A percentile compares a stretch with the other conserved stretches of the same genome.
Evolutionary conservation across 2,329 filamentous ascomycete genomes (phyloP).

Genomic region (Xenosphaeropsis pyriputrescens): DNA sequence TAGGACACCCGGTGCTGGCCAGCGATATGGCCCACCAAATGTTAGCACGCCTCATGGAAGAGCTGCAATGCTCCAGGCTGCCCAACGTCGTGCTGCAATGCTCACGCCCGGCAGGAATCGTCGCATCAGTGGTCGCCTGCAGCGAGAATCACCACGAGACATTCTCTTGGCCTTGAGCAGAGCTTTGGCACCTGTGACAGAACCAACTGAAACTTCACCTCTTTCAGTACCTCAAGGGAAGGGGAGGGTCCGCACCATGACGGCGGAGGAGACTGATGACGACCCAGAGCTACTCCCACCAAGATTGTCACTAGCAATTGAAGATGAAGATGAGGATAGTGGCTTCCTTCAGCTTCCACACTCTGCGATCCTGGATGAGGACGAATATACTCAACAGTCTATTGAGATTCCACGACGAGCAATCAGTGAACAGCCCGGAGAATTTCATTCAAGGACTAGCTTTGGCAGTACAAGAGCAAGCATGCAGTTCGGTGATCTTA

Average conservation of each 20-base stretch:
- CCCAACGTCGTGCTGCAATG: constrained; percentile 41
- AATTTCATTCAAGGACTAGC: constrained; percentile 28
- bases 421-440: constrained; percentile 27
- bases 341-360: constrained; percentile 35
- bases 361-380: constrained; percentile 39
- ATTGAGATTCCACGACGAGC: constrained; percentile 43
- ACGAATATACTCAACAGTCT: constrained; percentile 41
- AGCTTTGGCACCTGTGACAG: constrained; percentile 29
- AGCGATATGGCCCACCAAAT: constrained; percentile 5
- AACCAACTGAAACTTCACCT: constrained; percentile 15
- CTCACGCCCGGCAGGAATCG: constrained; percentile 44
- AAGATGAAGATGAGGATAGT: constrained; percentile 32
- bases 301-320: constrained; percentile 38
- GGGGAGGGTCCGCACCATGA: constrained; percentile 18
- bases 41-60: constrained; percentile 41
- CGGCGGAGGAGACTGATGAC: constrained; percentile 32
- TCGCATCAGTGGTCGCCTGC: constrained; percentile 39
- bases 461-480: constrained; percentile 37
- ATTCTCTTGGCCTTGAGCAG: constrained; percentile 37
- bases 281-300: constrained; percentile 34
- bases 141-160: constrained; percentile 39
- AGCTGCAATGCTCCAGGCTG: constrained; percentile 41
- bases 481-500: constrained; percentile 27
- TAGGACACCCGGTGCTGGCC: constrained; percentile 12
- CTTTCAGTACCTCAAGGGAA: constrained; percentile 8